phyloP scores from a whole-genome alignment of 2,329 filamentous ascomycete species.

The Hypomyces rosellus region DNA sequence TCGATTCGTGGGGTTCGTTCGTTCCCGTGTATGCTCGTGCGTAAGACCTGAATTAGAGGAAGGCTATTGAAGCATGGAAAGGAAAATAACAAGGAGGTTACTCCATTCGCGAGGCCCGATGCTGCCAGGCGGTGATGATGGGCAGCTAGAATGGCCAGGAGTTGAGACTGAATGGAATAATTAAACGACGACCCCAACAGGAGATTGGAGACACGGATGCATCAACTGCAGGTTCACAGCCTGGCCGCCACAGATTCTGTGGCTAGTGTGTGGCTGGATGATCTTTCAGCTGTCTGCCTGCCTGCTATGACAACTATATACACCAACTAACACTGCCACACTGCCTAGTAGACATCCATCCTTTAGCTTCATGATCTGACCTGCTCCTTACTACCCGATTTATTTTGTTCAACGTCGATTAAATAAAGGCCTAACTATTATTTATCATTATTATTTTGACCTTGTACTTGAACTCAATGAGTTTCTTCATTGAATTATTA shows the following conservation, averaged over 20 bases:
- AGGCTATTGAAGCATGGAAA: neutral
- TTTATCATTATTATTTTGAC: too few relatives aligned
- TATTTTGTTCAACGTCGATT: too few relatives aligned
- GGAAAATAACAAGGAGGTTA: neutral
- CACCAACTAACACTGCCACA: too few relatives aligned
- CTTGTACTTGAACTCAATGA: too few relatives aligned
- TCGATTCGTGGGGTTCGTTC: neutral
- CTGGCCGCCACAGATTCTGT: conserved; percentile 6
- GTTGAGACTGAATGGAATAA: neutral
- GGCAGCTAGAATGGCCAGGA: neutral
- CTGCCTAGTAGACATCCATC: too few relatives aligned
- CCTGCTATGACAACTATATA: too few relatives aligned
- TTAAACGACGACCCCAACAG: neutral
- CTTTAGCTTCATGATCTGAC: too few relatives aligned
- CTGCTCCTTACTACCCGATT: too few relatives aligned
- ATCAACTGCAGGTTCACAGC: conserved; percentile 3
- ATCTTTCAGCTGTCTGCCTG: neutral
- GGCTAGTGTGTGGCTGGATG: conserved; percentile 9
- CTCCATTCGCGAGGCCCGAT: conserved; percentile 5
- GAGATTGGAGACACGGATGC: conserved; percentile 12
- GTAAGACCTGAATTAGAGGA: neutral
- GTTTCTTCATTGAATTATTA: too few relatives aligned
- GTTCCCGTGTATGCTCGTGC: neutral
- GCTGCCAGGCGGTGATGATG: neutral
- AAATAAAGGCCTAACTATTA: too few relatives aligned